Evolutionary conservation across 1,284 basidiomycete species (phyloP).

Genomic region (Grifola frondosa): DNA sequence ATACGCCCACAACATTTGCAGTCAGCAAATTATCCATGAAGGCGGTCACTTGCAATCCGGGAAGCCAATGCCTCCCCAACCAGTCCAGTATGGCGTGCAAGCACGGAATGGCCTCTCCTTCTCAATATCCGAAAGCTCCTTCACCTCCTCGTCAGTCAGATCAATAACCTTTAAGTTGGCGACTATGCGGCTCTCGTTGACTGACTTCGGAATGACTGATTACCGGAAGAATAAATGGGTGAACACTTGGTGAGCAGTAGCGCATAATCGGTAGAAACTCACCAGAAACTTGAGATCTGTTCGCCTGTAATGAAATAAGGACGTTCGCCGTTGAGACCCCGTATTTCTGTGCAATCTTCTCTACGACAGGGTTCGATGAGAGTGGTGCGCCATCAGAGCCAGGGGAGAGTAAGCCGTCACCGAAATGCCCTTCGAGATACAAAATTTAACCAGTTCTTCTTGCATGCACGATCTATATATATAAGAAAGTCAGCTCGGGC

Average conservation of each 20-base stretch:
- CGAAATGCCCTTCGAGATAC: constrained; percentile 60
- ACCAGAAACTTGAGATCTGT: constrained; percentile 56
- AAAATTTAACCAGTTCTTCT: constrained; percentile 61
- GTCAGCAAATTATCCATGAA: too few relatives aligned
- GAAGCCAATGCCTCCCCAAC: constrained; percentile 63
- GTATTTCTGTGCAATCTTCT: constrained; percentile 54
- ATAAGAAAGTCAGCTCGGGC: background rate
- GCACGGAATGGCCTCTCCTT: constrained; percentile 59
- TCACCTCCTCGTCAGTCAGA: constrained; percentile 55
- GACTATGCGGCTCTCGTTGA: constrained; percentile 58
- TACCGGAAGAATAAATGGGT: constrained; percentile 4
- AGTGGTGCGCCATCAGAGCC: constrained; percentile 74
- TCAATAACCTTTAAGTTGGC: constrained; percentile 58
- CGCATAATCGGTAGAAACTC: constrained; percentile 12
- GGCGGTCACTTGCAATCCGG: constrained; percentile 51
- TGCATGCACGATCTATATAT: constrained; percentile 55
- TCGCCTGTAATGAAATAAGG: constrained; percentile 65
- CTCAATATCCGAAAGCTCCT: constrained; percentile 54
- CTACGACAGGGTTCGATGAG: constrained; percentile 55
- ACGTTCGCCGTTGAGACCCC: constrained; percentile 55
- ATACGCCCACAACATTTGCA: too few relatives aligned
- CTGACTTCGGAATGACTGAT: constrained; percentile 62
- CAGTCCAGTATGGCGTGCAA: constrained; percentile 63
- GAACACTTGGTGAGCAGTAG: background rate
- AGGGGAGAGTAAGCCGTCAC: constrained; percentile 78